Conservation (phyloP, 108 stramenopile species). For the Pelagomonas calceolata region DNA sequence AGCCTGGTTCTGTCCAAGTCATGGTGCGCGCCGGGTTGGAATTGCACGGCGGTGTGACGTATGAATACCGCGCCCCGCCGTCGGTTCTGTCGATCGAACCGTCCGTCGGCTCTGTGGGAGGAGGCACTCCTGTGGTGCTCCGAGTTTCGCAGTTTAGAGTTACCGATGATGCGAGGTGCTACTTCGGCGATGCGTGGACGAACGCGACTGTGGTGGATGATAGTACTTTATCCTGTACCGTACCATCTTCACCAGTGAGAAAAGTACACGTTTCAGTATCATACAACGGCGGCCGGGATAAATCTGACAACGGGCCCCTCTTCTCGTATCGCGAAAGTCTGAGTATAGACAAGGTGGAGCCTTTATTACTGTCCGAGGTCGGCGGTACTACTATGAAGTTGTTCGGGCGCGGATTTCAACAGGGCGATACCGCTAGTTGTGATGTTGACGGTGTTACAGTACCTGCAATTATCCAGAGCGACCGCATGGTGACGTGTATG, state of each 20-base stretch:
- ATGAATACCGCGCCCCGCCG: too few relatives aligned
- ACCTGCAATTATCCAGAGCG: too few relatives aligned
- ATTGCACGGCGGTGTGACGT: too few relatives aligned
- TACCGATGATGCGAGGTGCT: too few relatives aligned
- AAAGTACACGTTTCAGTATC: neutral
- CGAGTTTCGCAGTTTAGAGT: neutral
- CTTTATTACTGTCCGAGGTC: neutral
- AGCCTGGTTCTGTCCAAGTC: too few relatives aligned
- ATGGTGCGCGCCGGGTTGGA: too few relatives aligned
- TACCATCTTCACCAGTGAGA: neutral
- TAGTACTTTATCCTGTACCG: too few relatives aligned
- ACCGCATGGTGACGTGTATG: too few relatives aligned
- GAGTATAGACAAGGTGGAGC: neutral
- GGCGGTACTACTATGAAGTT: neutral
- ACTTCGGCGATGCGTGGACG: too few relatives aligned
- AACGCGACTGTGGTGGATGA: too few relatives aligned
- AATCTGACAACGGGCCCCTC: neutral
- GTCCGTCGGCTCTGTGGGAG: too few relatives aligned
- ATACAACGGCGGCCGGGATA: neutral
- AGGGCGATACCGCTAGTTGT: neutral
- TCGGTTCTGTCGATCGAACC: too few relatives aligned
- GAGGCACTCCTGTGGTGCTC: neutral
- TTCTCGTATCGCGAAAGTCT: neutral
- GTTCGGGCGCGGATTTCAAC: neutral
- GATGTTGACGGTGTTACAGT: neutral